These are phyloP conservation scores for Nakazawaea laoshanensis DNA, from an alignment of 805 yeast genomes.

Conservation along the genomic window DNA sequence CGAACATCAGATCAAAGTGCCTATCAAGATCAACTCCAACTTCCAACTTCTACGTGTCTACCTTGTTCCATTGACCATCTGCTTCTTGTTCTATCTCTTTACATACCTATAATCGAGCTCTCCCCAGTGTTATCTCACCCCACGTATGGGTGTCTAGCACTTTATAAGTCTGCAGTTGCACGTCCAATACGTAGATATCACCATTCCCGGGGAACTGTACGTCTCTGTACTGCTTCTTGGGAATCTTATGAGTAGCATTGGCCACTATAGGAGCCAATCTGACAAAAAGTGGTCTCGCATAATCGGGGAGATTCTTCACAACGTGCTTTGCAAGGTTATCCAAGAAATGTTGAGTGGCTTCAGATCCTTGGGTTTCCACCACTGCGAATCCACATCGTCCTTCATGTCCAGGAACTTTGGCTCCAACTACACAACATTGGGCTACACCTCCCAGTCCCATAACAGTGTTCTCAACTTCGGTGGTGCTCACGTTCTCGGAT, in stretches of 20 bases:
- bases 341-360: slow-evolving; percentile 24
- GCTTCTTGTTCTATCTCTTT: neutral
- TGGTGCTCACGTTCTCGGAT: slow-evolving; percentile 88
- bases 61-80: slow-evolving; percentile 15
- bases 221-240: slow-evolving; percentile 59
- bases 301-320: slow-evolving; percentile 54
- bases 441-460: slow-evolving; percentile 36
- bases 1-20: slow-evolving; percentile 13
- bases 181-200: slow-evolving; percentile 61
- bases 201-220: slow-evolving; percentile 56
- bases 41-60: slow-evolving; percentile 20
- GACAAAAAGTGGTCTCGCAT: slow-evolving; percentile 79
- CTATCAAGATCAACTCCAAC: slow-evolving; percentile 15
- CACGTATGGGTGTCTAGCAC: slow-evolving; percentile 51
- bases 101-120: slow-evolving; percentile 14
- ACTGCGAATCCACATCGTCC: slow-evolving; percentile 94
- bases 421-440: slow-evolving; percentile 83
- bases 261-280: slow-evolving; percentile 60
- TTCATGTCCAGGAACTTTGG: slow-evolving; percentile 76
- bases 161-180: slow-evolving; percentile 36
- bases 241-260: slow-evolving; percentile 77
- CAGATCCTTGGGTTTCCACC: slow-evolving; percentile 38
- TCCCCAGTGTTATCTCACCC: slow-evolving; percentile 23
- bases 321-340: slow-evolving; percentile 27
- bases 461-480: slow-evolving; percentile 82